Base-by-base conservation (phyloP, 495 filamentous ascomycete species). In the Podospora anserina region DNA sequence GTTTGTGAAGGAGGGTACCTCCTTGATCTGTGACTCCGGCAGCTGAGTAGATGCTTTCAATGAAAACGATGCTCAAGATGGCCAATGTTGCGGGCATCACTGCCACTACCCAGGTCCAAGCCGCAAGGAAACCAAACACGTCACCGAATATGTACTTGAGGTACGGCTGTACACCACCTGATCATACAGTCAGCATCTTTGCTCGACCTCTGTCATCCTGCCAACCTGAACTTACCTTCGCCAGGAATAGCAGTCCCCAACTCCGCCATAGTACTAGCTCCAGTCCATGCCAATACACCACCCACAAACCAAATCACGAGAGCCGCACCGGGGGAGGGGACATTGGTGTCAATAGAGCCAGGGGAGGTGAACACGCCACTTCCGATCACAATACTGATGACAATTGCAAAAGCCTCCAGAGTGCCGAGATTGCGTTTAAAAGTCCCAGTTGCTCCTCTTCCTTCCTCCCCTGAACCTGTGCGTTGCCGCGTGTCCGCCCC, bases 101-200 rank as follows among this genome's bases (percentile, higher is more conserved):
- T 16, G 82, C 84, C 1, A 85, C 82, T 59, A 88, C 81, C 86
- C 85, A 88, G 0, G 82, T 85, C 86, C 86, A 88, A 0, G 84
- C 84, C 0, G 82, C 81, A 16, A 87, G 67, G 69, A 86, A 87
- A 20, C 82, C 86, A 69, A 84, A 79, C 0, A 83, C 70, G 62
- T 87, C 85, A 1, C 86, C 86, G 67, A 81, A 88, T 26, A 85
- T 83, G 75, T 86, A 80, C 65, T 80, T 79, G 4, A 88, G 79
- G 67, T 83, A 87, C 1, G 81, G 82, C 72, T 88, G 85, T 16
- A 87, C 79, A 5, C 84, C 85, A 7, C 83, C 81, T 82, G 59
- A 2, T 9, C n/a, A 1, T 7, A 11, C 13, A 49, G 39, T 49
- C 39, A 49, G 39, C 9, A 49, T 11, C 2, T 49, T 13, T 13